Conservation (phyloP, 805 yeast species). For the Wickerhamiella australiensis region DNA sequence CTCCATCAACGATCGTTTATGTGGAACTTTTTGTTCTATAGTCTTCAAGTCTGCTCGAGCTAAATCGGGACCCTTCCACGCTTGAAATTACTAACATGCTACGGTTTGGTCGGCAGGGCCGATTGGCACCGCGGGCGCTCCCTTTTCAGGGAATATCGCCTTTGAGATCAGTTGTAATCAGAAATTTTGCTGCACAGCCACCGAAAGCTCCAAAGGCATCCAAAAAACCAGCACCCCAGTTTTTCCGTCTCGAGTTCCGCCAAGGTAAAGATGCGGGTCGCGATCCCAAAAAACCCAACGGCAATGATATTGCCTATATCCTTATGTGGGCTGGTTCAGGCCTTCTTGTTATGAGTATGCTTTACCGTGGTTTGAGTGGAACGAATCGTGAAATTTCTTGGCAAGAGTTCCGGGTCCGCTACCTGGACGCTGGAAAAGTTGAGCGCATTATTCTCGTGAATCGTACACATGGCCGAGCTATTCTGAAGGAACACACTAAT, state of each 20-base stretch:
- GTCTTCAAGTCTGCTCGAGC: no score
- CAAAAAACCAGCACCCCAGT: background rate
- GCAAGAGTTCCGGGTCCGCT: slow-evolving; percentile 76
- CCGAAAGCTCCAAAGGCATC: background rate
- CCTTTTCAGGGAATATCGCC: background rate
- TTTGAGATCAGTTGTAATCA: background rate
- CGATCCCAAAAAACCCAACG: slow-evolving; percentile 12
- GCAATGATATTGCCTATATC: slow-evolving; percentile 5
- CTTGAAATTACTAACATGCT: slow-evolving; percentile 4
- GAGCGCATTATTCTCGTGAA: slow-evolving; percentile 63
- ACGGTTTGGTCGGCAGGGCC: slow-evolving; percentile 5
- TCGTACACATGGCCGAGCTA: slow-evolving; percentile 60
- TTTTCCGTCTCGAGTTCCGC: slow-evolving; percentile 11
- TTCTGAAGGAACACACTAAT: slow-evolving; percentile 35
- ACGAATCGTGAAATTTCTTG: slow-evolving; percentile 51
- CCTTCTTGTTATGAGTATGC: slow-evolving; percentile 7
- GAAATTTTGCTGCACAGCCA: background rate
- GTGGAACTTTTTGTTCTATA: no score
- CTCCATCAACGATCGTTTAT: no score
- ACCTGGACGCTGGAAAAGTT: slow-evolving; percentile 68
- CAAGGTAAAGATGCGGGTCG: slow-evolving; percentile 10
- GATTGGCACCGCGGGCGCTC: background rate
- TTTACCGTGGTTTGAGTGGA: slow-evolving; percentile 6
- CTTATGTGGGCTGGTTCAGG: slow-evolving; percentile 11
- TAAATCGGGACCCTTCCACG: no score